A percentile compares a stretch with the other conserved stretches of the same genome.
These are phyloP conservation scores for Penicillium tannophilum DNA, from an alignment of 495 filamentous ascomycete species.

Conservation along the genomic window DNA sequence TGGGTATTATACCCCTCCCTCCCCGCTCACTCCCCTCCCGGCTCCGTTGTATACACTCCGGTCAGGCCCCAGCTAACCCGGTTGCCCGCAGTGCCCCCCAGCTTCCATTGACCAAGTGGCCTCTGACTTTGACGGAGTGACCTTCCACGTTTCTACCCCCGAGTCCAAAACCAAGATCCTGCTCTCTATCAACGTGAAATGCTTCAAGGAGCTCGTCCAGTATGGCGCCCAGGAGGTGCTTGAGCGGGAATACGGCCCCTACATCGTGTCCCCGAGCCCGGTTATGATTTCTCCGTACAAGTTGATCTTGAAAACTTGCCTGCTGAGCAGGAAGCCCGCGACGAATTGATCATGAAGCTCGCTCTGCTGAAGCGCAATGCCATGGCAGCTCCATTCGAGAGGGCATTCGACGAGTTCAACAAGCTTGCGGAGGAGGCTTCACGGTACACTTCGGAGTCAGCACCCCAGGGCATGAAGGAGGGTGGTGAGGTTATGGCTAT, in stretches of 20 bases:
- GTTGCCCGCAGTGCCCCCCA: slow-evolving; percentile 64
- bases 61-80: slow-evolving; percentile 36
- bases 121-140: slow-evolving; percentile 97
- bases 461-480: slow-evolving; percentile 83
- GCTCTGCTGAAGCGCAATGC: slow-evolving; percentile 93
- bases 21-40: slow-evolving; percentile 15
- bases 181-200: slow-evolving; percentile 90
- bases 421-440: slow-evolving; percentile 82
- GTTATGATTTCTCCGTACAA: slow-evolving; percentile 91
- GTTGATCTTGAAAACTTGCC: slow-evolving; percentile 89
- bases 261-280: slow-evolving; percentile 82
- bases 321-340: slow-evolving; percentile 73
- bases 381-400: slow-evolving; percentile 97
- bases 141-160: slow-evolving; percentile 95
- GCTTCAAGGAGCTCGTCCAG: slow-evolving; percentile 85
- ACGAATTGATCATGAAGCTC: slow-evolving; percentile 82
- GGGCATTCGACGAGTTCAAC: slow-evolving; percentile 91
- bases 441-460: slow-evolving; percentile 87
- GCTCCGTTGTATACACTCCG: slow-evolving; percentile 27
- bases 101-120: slow-evolving; percentile 93
- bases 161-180: slow-evolving; percentile 90
- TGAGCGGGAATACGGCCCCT: slow-evolving; percentile 89
- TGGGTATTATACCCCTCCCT: slow-evolving; percentile 58
- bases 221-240: slow-evolving; percentile 92
- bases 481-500: slow-evolving; percentile 94